A percentile compares a stretch with the other conserved stretches of the same genome.
Evolutionary conservation across 129 eudicot species (phyloP).

Genomic region (Deinandra increscens): DNA sequence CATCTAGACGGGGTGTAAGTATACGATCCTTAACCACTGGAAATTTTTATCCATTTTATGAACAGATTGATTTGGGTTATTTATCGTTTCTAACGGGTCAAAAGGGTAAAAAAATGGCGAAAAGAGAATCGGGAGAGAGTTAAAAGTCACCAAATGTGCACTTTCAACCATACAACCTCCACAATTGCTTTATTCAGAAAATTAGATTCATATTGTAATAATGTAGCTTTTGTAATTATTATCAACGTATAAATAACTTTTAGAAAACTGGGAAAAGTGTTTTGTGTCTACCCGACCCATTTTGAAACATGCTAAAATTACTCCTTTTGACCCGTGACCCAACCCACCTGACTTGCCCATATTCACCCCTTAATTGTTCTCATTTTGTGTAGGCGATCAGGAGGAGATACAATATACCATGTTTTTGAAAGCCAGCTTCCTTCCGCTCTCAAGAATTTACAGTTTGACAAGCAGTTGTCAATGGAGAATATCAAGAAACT

Average conservation of each 20-base stretch:
- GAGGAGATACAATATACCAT: constrained; percentile 75
- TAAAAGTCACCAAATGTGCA: background rate
- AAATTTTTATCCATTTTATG: background rate
- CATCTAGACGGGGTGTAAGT: constrained; percentile 53
- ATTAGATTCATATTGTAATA: background rate
- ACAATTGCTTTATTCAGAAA: background rate
- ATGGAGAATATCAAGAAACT: constrained; percentile 38
- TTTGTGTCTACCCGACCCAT: background rate
- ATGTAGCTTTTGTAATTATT: background rate
- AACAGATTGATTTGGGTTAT: background rate
- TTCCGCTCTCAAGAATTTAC: constrained; percentile 60
- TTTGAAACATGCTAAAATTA: background rate
- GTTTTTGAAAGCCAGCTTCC: constrained; percentile 83
- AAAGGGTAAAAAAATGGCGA: too few relatives aligned
- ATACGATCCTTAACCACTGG: background rate
- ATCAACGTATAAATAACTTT: background rate
- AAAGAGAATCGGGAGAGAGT: background rate
- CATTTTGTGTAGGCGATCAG: constrained; percentile 53
- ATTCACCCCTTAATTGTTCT: background rate
- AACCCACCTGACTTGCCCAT: background rate
- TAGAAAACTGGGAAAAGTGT: background rate
- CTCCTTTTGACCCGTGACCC: background rate
- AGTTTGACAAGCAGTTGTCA: constrained; percentile 61
- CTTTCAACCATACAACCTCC: background rate
- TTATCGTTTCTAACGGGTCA: background rate